Evolutionary conservation across 75 land plant species (phyloP).

Genomic region (Selaginella moellendorffii): DNA sequence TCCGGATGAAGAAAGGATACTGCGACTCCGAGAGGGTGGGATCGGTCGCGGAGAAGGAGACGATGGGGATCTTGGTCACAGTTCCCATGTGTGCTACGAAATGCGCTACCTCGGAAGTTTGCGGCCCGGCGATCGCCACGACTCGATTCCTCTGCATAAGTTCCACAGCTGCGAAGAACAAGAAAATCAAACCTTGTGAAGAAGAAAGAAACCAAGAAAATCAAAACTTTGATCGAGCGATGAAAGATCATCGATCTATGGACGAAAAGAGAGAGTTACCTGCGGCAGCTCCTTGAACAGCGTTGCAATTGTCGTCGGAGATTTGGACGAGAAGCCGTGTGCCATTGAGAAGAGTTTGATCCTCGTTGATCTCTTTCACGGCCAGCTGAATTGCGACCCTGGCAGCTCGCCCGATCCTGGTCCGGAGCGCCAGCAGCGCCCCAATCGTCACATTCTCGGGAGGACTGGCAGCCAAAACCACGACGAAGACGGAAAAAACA

Average conservation of each 20-base stretch:
- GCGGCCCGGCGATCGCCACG: conserved; percentile 4
- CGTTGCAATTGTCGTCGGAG: conserved; percentile 8
- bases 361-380: conserved; percentile 13
- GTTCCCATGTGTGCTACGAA: conserved; percentile 7
- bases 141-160: conserved; percentile 10
- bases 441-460: conserved; percentile 14
- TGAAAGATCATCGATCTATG: no score
- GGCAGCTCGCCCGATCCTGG: conserved; percentile 15
- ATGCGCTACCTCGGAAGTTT: conserved; percentile 2
- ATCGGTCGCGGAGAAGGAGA: conserved; percentile 5
- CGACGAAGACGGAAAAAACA: no score
- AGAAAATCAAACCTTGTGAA: no score
- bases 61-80: conserved; percentile 9
- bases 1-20: neutral
- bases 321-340: conserved; percentile 9
- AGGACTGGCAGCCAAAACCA: no score
- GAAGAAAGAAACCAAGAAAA: no score
- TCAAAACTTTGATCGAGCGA: no score
- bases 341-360: conserved; percentile 12
- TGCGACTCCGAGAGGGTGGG: neutral
- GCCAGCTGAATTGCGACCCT: conserved; percentile 14
- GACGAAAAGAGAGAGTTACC: no score
- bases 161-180: conserved; percentile 1
- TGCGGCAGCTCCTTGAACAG: conserved; percentile 10
- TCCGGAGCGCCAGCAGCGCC: conserved; percentile 10